Evolutionary conservation across 345 rosid species (phyloP), one percentile per base, ranked within the genome.

Genomic region (Jatropha curcas): DNA sequence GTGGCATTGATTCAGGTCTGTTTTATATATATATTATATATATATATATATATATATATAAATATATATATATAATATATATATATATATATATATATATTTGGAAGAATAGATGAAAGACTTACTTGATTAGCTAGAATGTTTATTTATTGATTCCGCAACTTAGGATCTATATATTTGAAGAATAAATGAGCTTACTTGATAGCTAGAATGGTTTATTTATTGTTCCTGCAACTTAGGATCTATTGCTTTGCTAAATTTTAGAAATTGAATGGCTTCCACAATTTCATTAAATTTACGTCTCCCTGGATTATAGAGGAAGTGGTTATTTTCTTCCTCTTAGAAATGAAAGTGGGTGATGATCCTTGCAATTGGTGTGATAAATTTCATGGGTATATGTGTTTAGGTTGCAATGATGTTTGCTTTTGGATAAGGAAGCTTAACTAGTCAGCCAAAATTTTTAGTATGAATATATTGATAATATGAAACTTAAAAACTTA

Each of bases 1-100:
- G 98, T 79, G 99, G 99, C 79, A 92, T 95, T 82, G n/a, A 74
- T 94, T 82, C 45, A 41, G 45, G 12, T 13, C 39, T 45, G 27
- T 55, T 6, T 55, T 7, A 1, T 55, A 52, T n/a, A 9, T n/a
- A n/a, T n/a, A n/a, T n/a, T n/a, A n/a, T n/a, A n/a, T n/a, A n/a
- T n/a, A n/a, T n/a, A n/a, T n/a, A n/a, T n/a, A n/a, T n/a, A n/a
- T n/a, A n/a, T n/a, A n/a, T n/a, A n/a, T n/a, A n/a, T n/a, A n/a
- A n/a, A n/a, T n/a, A n/a, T n/a, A n/a, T n/a, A n/a, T n/a, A n/a
- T n/a, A n/a, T n/a, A n/a, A n/a, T n/a, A n/a, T n/a, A n/a, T n/a
- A n/a, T n/a, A n/a, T n/a, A n/a, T n/a, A n/a, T n/a, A n/a, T n/a
- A n/a, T n/a, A n/a, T n/a, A n/a, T n/a, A n/a, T n/a, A n/a, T n/a